phyloP scores from a whole-genome alignment of 352 stramenopile species.

The Saprolegnia parasitica region DNA sequence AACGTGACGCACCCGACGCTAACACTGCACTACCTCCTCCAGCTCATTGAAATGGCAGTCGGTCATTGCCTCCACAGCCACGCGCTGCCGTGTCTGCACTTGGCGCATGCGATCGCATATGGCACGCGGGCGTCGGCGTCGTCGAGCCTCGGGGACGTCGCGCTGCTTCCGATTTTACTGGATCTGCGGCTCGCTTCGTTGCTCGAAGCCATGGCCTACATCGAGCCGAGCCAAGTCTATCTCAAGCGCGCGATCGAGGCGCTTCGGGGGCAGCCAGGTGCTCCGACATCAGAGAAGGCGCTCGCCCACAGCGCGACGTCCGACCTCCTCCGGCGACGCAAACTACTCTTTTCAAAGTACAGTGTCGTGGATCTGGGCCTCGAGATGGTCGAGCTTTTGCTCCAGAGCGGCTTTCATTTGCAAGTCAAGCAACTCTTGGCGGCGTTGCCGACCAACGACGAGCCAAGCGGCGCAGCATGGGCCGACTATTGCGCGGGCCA shows the following conservation, averaged over 20 bases:
- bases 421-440: constrained; percentile 24
- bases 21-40: constrained; percentile 44
- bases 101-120: constrained; percentile 42
- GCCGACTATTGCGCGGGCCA: constrained; percentile 15
- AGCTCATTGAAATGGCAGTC: constrained; percentile 40
- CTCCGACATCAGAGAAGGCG: neutral
- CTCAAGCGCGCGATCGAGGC: constrained; percentile 24
- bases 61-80: constrained; percentile 35
- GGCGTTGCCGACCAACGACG: neutral
- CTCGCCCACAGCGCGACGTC: neutral
- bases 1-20: constrained; percentile 49
- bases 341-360: constrained; percentile 11
- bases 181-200: constrained; percentile 5
- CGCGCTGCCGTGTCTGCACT: constrained; percentile 41
- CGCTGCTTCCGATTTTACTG: constrained; percentile 14
- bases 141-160: constrained; percentile 6
- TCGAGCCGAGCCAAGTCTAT: neutral
- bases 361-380: constrained; percentile 8
- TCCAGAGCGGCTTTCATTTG: constrained; percentile 18
- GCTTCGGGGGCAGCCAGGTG: neutral
- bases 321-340: constrained; percentile 1
- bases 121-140: neutral
- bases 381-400: constrained; percentile 12
- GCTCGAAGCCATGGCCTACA: neutral
- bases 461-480: neutral